phyloP scores from a whole-genome alignment of 306 rosid genomes.

The Pachyrhizus erosus region DNA sequence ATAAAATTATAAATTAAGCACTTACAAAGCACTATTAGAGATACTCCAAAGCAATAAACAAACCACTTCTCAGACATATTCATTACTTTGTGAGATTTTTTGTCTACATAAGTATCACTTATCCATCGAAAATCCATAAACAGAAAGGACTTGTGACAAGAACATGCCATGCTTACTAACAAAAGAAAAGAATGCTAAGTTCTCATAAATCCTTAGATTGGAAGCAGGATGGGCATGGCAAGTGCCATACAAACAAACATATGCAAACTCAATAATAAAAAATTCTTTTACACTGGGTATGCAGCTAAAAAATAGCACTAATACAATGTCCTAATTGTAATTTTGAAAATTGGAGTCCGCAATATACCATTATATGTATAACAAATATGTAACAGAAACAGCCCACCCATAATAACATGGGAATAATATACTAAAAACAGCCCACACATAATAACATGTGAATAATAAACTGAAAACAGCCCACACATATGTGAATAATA shows the following conservation, averaged over 20 bases:
- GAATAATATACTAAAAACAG: no score
- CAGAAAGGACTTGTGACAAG: not conserved
- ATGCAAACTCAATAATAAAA: not conserved
- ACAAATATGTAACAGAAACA: not conserved
- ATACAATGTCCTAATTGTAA: not conserved
- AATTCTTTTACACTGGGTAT: not conserved
- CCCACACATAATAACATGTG: not conserved
- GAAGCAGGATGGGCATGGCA: conserved; percentile 3
- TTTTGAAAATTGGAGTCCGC: conserved; percentile 5
- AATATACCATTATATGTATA: not conserved
- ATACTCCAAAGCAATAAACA: not conserved
- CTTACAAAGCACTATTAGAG: not conserved
- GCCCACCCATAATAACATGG: not conserved
- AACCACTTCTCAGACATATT: not conserved
- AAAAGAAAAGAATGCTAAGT: not conserved
- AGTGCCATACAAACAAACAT: not conserved
- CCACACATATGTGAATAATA: conserved; percentile 12
- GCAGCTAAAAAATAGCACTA: not conserved
- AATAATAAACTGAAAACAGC: not conserved
- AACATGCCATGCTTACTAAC: conserved; percentile 29
- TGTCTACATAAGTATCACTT: not conserved
- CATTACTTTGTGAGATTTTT: not conserved
- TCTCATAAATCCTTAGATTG: not conserved
- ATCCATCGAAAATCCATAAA: not conserved
- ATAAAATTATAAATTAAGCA: not conserved